Conservation (phyloP, 305 asterid genomes). For the Fraxinus dipetala region DNA sequence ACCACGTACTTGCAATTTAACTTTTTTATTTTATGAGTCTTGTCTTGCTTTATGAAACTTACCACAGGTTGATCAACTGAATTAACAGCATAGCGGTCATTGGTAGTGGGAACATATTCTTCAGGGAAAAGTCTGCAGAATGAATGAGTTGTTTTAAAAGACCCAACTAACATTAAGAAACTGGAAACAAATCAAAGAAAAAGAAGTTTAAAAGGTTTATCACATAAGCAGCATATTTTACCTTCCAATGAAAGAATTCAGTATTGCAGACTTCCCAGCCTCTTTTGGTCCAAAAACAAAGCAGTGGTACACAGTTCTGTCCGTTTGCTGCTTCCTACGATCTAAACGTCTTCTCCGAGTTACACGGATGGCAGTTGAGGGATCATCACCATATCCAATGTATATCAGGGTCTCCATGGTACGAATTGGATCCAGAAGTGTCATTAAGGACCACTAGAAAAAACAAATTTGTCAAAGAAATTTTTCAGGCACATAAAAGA, state of each 20-base stretch:
- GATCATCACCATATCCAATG: constrained; percentile 86
- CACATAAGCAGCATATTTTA: constrained; percentile 24
- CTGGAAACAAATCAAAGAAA: constrained; percentile 17
- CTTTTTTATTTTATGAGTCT: background rate
- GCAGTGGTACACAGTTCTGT: constrained; percentile 80
- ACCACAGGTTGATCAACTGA: constrained; percentile 64
- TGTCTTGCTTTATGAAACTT: constrained; percentile 26
- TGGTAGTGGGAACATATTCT: constrained; percentile 60
- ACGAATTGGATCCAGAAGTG: constrained; percentile 83
- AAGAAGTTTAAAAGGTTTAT: constrained; percentile 5
- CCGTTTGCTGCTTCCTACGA: constrained; percentile 85
- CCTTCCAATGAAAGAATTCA: constrained; percentile 83
- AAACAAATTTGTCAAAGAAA: constrained; percentile 20
- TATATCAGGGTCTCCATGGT: constrained; percentile 81
- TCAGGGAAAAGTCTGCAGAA: constrained; percentile 70
- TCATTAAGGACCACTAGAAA: constrained; percentile 90
- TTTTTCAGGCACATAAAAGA: constrained; percentile 6
- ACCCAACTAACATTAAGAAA: constrained; percentile 17
- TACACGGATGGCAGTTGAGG: constrained; percentile 70
- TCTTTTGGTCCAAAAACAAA: constrained; percentile 91
- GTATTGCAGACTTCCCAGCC: constrained; percentile 80
- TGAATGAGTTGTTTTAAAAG: constrained; percentile 19
- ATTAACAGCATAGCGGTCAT: constrained; percentile 64
- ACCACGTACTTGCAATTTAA: background rate
- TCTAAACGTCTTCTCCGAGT: constrained; percentile 84